These are phyloP conservation scores for Microdochium trichocladiopsis DNA, from an alignment of 2,329 filamentous ascomycete species.

Conservation along the genomic window DNA sequence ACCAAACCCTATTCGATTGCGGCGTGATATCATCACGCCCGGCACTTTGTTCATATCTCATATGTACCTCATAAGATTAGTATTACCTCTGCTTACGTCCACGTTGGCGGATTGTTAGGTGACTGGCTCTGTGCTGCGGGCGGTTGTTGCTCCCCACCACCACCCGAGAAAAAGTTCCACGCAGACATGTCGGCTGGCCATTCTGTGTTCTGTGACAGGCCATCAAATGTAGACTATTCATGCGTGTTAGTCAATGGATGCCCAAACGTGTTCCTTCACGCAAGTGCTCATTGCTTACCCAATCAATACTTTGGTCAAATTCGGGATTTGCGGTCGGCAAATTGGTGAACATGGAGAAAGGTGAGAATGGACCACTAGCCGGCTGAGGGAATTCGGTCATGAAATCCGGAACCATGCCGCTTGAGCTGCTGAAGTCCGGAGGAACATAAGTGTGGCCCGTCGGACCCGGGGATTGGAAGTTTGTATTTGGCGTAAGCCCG, in stretches of 20 bases:
- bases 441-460: conserved; percentile 29
- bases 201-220: conserved; percentile 46
- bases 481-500: conserved; percentile 21
- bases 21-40: too few relatives aligned
- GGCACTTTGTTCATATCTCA: too few relatives aligned
- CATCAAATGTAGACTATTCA: conserved; percentile 46
- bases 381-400: conserved; percentile 17
- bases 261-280: neutral
- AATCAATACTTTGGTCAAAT: conserved; percentile 47
- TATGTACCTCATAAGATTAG: too few relatives aligned
- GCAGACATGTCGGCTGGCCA: conserved; percentile 39
- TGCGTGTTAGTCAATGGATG: conserved; percentile 12
- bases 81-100: too few relatives aligned
- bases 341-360: conserved; percentile 46
- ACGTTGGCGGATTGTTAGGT: too few relatives aligned
- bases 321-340: conserved; percentile 33
- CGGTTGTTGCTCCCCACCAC: conserved; percentile 17
- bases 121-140: conserved; percentile 9
- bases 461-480: conserved; percentile 29
- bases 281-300: conserved; percentile 35
- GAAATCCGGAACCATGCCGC: conserved; percentile 28
- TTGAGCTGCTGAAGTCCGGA: conserved; percentile 32
- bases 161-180: conserved; percentile 42
- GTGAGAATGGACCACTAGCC: conserved; percentile 29
- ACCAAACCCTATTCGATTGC: too few relatives aligned